phyloP scores from a whole-genome alignment of 768 basidiomycete genomes.

The Naganishia antarctica region DNA sequence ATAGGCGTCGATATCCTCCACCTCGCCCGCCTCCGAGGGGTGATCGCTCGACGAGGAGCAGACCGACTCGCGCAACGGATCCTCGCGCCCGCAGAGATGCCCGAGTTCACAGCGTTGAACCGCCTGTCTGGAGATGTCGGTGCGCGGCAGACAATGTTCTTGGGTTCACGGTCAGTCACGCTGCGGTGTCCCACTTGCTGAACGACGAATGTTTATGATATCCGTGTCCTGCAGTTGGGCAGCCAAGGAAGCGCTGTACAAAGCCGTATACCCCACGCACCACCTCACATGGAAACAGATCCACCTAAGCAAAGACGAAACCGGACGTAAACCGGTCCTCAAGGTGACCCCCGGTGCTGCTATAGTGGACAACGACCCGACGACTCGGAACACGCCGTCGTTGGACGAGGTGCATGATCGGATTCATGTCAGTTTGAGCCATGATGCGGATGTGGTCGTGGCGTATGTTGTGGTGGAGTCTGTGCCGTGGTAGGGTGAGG shows the following conservation, averaged over 20 bases:
- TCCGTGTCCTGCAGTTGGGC: constrained; percentile 21
- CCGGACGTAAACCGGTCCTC: constrained; percentile 11
- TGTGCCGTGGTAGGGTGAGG: neutral
- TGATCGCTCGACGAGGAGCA: constrained; percentile 20
- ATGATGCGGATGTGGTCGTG: constrained; percentile 24
- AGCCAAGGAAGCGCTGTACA: constrained; percentile 29
- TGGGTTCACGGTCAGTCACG: constrained; percentile 20
- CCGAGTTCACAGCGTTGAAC: constrained; percentile 12
- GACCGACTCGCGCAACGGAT: constrained; percentile 25
- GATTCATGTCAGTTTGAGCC: constrained; percentile 16
- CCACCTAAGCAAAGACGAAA: constrained; percentile 3
- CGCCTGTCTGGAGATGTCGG: neutral
- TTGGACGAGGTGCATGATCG: constrained; percentile 9
- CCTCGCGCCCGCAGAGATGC: constrained; percentile 15
- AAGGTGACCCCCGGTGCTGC: neutral
- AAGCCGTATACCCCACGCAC: constrained; percentile 25
- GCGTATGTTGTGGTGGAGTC: constrained; percentile 22
- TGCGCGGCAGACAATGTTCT: neutral
- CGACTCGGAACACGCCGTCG: constrained; percentile 14
- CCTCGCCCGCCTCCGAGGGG: constrained; percentile 14
- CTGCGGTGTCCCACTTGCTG: too few species aligned
- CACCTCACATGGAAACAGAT: constrained; percentile 23
- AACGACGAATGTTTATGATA: neutral
- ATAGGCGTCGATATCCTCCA: constrained; percentile 28
- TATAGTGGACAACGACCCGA: neutral